Evolutionary conservation across 1,139 yeast genomes (phyloP).

Genomic region (Geotrichum candidum): DNA sequence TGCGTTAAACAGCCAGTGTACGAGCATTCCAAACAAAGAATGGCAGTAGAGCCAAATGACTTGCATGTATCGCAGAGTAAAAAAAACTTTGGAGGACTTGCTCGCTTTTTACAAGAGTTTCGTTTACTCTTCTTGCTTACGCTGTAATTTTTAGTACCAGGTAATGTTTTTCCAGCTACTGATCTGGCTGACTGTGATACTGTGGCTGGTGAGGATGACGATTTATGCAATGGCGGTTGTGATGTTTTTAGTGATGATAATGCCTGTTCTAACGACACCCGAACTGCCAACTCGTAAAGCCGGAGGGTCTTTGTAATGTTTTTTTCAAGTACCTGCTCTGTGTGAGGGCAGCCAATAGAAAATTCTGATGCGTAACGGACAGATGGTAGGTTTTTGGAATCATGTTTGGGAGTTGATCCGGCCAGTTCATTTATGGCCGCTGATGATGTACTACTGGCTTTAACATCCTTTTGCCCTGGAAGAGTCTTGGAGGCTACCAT

Average conservation of each 20-base stretch:
- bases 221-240: not conserved
- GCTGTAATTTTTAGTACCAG: not conserved
- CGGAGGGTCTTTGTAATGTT: constrained; percentile 13
- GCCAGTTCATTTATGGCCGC: not conserved
- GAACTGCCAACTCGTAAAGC: constrained; percentile 22
- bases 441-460: not conserved
- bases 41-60: constrained; percentile 11
- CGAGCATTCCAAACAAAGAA: constrained; percentile 79
- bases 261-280: constrained; percentile 19
- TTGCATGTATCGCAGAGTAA: constrained; percentile 17
- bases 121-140: not conserved
- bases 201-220: constrained; percentile 1
- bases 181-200: not conserved
- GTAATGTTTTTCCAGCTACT: constrained; percentile 7
- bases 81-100: not conserved
- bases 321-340: not conserved
- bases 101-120: not conserved
- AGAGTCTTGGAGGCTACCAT: constrained; percentile 14
- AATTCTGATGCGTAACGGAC: not conserved
- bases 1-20: constrained; percentile 73
- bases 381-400: not conserved
- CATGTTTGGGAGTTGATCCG: not conserved
- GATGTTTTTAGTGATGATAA: not conserved
- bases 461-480: constrained; percentile 10
- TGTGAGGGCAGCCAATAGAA: constrained; percentile 9